Base-by-base conservation (phyloP, 2,329 filamentous ascomycete species). In the Neopestalotiopsis sp. region DNA sequence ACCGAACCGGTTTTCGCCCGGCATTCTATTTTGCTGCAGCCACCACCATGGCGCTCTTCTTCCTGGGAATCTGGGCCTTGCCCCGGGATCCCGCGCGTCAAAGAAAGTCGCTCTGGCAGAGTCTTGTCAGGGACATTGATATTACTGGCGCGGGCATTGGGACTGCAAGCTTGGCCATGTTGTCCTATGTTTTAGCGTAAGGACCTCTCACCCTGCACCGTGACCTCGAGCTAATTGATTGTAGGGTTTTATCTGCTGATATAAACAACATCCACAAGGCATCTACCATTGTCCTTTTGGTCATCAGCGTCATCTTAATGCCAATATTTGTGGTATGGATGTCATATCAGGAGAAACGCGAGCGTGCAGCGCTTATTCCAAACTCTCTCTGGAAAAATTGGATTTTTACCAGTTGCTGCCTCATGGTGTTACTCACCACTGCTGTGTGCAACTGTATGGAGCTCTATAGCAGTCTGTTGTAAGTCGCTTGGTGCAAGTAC, bases 301-400 rank as follows among this genome's bases (percentile, higher is more conserved):
- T 78, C 0, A 66, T 84, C 2, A 79, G 82, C 1, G 66, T 84
- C 3, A 74, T 77, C 30, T 73, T 83, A 34, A 78, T 87, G 3
- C 81, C 82, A 0, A 73, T 76, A 0, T 88, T 89, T 72, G 78
- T 83, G 3, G 71, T 80, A 13, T 89, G 86, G 84, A 72, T 74
- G 70, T 30, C 66, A 17, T 58, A 45, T 7, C 69, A 69, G 17
- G 67, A 56, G 9, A 68, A 65, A 13, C 63, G 65, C 4, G 34
- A 58, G 7, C 69, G 68, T 12, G 69, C 85, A 20, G 84, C 85
- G 3, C 74, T 88, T 3, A 88, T 90, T 34, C 87, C 88, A 0
- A 89, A 89, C 72, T 83, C 82, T 0, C 75, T 90, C 0, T 90
- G 88, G 88, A 81, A 77, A n/a, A 88, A 88, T 49, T 75, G 76